Base-by-base conservation (phyloP, 2,329 filamentous ascomycete species). In the Cladosporium velox region DNA sequence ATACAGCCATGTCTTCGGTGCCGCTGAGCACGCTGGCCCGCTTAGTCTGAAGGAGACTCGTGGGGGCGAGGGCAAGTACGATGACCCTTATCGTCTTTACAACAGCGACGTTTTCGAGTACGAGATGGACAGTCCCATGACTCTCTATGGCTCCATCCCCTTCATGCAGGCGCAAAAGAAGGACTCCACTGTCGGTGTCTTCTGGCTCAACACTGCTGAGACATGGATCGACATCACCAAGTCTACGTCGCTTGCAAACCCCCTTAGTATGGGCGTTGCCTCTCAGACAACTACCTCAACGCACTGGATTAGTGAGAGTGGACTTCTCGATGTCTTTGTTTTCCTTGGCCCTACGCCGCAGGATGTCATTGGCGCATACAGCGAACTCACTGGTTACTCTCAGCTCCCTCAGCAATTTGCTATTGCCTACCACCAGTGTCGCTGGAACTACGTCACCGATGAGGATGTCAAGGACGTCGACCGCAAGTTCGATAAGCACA, bases 81-180 rank as follows among this genome's bases (percentile, higher is more conserved):
- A 86, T 11, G 92, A 99, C 69, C 95, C 95, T 0, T 99, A 99
- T 81, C 88, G 95, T 44, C 80, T 99, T 78, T 97, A 97, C 82
- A 99, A 99, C 78, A 87, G 92, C 35, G 95, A 99, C 77, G 95
- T 99, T 12, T 99, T 99, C 73, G 95, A 99, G 80, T 99, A 99
- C 78, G 90, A 97, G 73, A 86, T 97, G 73, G 91, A 98, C 79
- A 98, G 93, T 78, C 93, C 95, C 0, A 99, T 99, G 95, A 98
- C 95, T 0, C 85, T 99, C 1, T 99, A 99, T 75, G 95, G 95
- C n/a, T 84, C 93, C 8, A 98, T 99, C 72, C 95, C 95, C 2
- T 91, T 98, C 76, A 96, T 99, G 92, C 95, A 98, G 79, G 95
- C 95, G 21, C 94, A 99, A 76, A 91, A 91, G 73, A 96, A 94